A percentile compares a stretch with the other conserved stretches of the same genome.
phyloP scores from a whole-genome alignment of 2,329 filamentous ascomycete genomes.

The Scleromitrula shiraiana region DNA sequence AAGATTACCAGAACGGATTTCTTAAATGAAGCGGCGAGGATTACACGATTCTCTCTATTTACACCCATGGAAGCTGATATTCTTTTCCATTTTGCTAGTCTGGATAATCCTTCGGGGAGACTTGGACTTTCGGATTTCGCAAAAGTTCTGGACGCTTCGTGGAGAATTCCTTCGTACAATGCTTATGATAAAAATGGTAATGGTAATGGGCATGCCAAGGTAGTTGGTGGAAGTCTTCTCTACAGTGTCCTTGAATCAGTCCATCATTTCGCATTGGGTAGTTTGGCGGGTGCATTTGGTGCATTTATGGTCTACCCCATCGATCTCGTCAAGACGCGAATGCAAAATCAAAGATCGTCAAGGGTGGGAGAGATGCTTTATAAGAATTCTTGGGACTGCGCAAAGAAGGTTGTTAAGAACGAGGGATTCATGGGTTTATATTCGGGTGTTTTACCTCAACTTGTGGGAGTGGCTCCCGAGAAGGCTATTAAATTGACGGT shows the following conservation, averaged over 20 bases:
- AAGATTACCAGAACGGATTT: constrained; percentile 94
- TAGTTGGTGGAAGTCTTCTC: constrained; percentile 49
- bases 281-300: constrained; percentile 88
- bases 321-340: constrained; percentile 93
- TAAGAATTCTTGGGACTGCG: constrained; percentile 96
- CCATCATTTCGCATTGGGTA: constrained; percentile 87
- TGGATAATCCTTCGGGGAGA: constrained; percentile 81
- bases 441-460: constrained; percentile 87
- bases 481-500: constrained; percentile 99
- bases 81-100: constrained; percentile 92
- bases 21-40: constrained; percentile 81
- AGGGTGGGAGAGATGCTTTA: constrained; percentile 83
- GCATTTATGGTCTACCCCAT: constrained; percentile 99
- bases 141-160: constrained; percentile 90
- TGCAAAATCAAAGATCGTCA: constrained; percentile 89
- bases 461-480: constrained; percentile 96
- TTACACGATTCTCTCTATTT: constrained; percentile 91
- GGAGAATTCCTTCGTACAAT: constrained; percentile 52
- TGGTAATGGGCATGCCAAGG: constrained; percentile 40
- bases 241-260: constrained; percentile 63
- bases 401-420: constrained; percentile 84
- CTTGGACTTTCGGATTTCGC: constrained; percentile 79
- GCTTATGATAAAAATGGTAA: constrained; percentile 28
- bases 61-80: constrained; percentile 99
- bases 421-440: constrained; percentile 87